A percentile compares a stretch with the other conserved stretches of the same genome.
Conservation (phyloP, 2,329 filamentous ascomycete genomes). For the Ascochyta koolunga region DNA sequence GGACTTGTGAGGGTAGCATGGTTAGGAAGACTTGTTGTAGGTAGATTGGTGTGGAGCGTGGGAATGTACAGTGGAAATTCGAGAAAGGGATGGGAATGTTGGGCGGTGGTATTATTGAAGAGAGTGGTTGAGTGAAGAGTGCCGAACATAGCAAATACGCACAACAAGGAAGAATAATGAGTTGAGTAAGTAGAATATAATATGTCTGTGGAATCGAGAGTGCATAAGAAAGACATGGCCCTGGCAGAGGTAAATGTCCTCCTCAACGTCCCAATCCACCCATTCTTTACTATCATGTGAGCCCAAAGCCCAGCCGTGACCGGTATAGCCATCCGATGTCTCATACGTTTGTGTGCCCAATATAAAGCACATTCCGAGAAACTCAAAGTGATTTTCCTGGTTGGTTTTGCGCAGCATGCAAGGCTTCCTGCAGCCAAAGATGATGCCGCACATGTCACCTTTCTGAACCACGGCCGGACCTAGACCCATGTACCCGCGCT, state of each 20-base stretch:
- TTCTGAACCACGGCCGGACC: neutral
- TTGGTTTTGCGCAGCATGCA: neutral
- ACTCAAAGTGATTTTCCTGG: neutral
- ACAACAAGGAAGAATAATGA: too few relatives aligned
- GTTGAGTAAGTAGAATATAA: too few relatives aligned
- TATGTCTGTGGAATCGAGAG: neutral
- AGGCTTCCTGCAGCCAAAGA: neutral
- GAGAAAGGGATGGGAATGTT: too few relatives aligned
- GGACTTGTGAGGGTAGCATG: too few relatives aligned
- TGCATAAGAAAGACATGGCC: neutral
- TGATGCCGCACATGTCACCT: neutral
- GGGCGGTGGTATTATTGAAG: too few relatives aligned
- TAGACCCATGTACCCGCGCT: neutral
- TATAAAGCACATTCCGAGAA: neutral
- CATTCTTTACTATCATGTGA: neutral
- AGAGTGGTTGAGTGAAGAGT: too few relatives aligned
- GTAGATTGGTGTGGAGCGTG: too few relatives aligned
- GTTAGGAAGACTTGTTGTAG: too few relatives aligned
- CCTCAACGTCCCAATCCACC: neutral
- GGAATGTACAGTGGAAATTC: too few relatives aligned
- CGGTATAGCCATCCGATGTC: neutral
- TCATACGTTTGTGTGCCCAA: neutral
- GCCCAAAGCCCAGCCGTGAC: neutral
- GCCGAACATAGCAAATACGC: too few relatives aligned
- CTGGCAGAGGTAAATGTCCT: neutral